A percentile compares a stretch with the other conserved stretches of the same genome.
Evolutionary conservation across 306 rosid genomes (phyloP).

Genomic region (Castanea mollissima): DNA sequence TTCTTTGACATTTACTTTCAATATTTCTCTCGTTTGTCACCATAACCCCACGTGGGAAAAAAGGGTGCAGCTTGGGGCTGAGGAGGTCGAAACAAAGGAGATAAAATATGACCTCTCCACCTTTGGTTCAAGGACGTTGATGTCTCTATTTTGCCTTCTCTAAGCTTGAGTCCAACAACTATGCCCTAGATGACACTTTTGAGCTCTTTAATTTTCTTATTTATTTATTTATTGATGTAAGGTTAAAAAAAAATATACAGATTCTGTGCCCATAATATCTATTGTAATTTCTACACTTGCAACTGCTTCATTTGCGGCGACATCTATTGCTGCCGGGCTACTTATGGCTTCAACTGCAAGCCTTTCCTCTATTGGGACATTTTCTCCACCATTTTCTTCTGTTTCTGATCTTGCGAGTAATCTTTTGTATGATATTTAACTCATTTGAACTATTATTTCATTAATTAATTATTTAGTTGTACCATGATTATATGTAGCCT

Average conservation of each 20-base stretch:
- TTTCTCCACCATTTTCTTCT: constrained; percentile 45
- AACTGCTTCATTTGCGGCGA: constrained; percentile 57
- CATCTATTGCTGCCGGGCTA: constrained; percentile 67
- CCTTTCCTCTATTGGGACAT: constrained; percentile 61
- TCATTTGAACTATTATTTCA: constrained; percentile 1
- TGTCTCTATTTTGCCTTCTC: too few relatives aligned
- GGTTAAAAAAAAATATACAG: constrained; percentile 39
- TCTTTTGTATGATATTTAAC: constrained; percentile 57
- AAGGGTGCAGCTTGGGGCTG: too few relatives aligned
- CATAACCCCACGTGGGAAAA: too few relatives aligned
- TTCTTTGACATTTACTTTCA: too few relatives aligned
- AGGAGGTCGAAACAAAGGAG: too few relatives aligned
- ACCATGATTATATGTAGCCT: background rate
- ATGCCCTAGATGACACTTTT: background rate
- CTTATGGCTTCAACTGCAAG: constrained; percentile 80
- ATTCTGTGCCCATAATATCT: constrained; percentile 57
- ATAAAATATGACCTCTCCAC: too few relatives aligned
- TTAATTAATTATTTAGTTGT: background rate
- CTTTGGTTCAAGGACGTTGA: too few relatives aligned
- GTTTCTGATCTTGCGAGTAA: constrained; percentile 74
- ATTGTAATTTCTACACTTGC: constrained; percentile 49
- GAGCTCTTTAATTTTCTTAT: background rate
- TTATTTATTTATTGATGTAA: background rate
- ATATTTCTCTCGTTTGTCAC: too few relatives aligned
- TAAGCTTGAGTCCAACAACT: background rate